These are phyloP conservation scores for Clonostachys solani DNA, from an alignment of 2,329 filamentous ascomycete genomes.

Conservation along the genomic window DNA sequence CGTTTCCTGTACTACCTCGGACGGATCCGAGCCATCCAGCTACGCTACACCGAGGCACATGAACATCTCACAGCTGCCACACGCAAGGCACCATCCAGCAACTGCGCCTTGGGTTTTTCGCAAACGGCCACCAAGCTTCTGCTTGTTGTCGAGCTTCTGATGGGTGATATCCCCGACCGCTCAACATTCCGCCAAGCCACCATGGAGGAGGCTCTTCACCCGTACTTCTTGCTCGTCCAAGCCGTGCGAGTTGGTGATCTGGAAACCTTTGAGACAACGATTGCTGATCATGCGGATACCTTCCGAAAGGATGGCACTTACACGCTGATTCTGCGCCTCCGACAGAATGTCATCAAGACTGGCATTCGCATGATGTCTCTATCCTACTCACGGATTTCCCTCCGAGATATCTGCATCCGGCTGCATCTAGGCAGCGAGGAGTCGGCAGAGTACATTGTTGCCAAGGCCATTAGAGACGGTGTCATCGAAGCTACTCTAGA, in stretches of 20 bases:
- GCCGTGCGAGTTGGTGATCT: conserved; percentile 95
- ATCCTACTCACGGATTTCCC: conserved; percentile 94
- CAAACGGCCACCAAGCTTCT: conserved; percentile 96
- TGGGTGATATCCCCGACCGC: conserved; percentile 97
- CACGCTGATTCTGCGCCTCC: conserved; percentile 86
- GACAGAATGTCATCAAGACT: conserved; percentile 99
- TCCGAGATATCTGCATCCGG: conserved; percentile 95
- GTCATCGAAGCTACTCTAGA: conserved; percentile 95
- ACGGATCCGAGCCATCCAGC: conserved; percentile 91
- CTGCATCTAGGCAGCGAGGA: conserved; percentile 92
- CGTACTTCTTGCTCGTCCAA: conserved; percentile 91
- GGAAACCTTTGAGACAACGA: conserved; percentile 85
- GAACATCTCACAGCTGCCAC: conserved; percentile 91
- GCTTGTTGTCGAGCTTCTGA: conserved; percentile 91
- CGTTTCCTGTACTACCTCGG: conserved; percentile 97
- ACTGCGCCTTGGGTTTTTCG: conserved; percentile 88
- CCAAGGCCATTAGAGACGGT: conserved; percentile 95
- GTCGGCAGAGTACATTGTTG: conserved; percentile 97
- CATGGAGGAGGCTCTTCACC: conserved; percentile 82
- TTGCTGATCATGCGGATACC: conserved; percentile 73
- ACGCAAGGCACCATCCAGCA: conserved; percentile 87
- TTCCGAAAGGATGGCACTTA: conserved; percentile 96
- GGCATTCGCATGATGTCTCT: conserved; percentile 99
- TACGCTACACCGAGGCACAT: conserved; percentile 95
- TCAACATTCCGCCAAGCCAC: conserved; percentile 87